Conservation (phyloP, 2,329 filamentous ascomycete genomes). For the Cyclaneusma minus region DNA sequence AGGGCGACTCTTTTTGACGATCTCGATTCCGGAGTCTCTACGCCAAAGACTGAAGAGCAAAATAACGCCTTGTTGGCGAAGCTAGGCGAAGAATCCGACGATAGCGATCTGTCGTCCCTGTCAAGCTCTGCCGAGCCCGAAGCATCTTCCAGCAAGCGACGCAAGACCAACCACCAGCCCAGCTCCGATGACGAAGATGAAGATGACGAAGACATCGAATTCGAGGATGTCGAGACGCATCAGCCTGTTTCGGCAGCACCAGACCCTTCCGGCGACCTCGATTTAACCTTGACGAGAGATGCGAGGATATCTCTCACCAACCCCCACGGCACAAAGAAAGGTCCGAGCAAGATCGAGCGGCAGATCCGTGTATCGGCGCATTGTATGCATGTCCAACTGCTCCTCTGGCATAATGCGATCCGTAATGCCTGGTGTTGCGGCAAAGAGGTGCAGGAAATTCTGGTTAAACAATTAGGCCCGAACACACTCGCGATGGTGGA, state of each 20-base stretch:
- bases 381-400: constrained; percentile 71
- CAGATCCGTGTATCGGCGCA: constrained; percentile 67
- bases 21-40: constrained; percentile 32
- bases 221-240: constrained; percentile 39
- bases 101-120: constrained; percentile 31
- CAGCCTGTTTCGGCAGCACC: constrained; percentile 22
- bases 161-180: constrained; percentile 21
- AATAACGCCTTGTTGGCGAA: constrained; percentile 26
- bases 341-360: constrained; percentile 71
- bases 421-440: constrained; percentile 79
- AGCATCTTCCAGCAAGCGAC: constrained; percentile 25
- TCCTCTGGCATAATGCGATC: constrained; percentile 81
- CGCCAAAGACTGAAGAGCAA: constrained; percentile 22
- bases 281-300: constrained; percentile 52
- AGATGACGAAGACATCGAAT: constrained; percentile 46
- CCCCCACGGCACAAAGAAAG: constrained; percentile 56
- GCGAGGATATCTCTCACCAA: constrained; percentile 44
- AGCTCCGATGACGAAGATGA: constrained; percentile 38
- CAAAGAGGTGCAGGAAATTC: constrained; percentile 53
- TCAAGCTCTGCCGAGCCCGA: constrained; percentile 31
- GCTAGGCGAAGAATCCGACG: constrained; percentile 27
- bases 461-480: constrained; percentile 58
- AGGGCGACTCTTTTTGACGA: constrained; percentile 47
- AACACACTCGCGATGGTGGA: constrained; percentile 52
- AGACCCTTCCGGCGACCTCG: constrained; percentile 48